phyloP scores from a whole-genome alignment of 2,329 filamentous ascomycete genomes.

The Cadophora sp. region DNA sequence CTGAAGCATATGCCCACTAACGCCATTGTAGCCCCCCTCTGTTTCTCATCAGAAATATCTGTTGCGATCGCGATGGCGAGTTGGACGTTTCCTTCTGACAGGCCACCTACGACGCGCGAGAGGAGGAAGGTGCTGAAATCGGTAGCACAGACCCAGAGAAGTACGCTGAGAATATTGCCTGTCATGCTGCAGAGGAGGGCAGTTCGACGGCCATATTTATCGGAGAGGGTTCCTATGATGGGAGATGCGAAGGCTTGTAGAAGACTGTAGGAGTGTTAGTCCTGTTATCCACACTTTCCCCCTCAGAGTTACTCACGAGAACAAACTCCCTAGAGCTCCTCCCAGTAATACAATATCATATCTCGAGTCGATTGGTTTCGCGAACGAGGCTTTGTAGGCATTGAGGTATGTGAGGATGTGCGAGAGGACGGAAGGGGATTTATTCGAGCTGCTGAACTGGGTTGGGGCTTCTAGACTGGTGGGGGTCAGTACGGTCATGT shows the following conservation, averaged over 20 bases:
- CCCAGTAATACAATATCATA: constrained; percentile 97
- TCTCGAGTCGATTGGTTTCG: constrained; percentile 89
- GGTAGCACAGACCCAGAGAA: constrained; percentile 90
- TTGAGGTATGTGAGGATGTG: constrained; percentile 84
- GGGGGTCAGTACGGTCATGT: constrained; percentile 52
- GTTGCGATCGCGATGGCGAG: constrained; percentile 95
- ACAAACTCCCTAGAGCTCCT: constrained; percentile 90
- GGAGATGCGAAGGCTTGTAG: constrained; percentile 93
- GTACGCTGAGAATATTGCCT: constrained; percentile 91
- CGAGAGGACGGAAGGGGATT: constrained; percentile 73
- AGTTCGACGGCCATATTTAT: constrained; percentile 84
- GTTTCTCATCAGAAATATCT: constrained; percentile 87
- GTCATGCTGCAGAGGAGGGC: constrained; percentile 91
- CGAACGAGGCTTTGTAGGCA: constrained; percentile 92
- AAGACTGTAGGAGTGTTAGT: constrained; percentile 50
- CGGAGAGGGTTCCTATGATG: constrained; percentile 86
- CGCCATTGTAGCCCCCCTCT: constrained; percentile 91
- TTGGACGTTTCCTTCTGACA: constrained; percentile 97
- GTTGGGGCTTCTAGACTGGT: constrained; percentile 71
- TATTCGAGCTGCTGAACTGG: constrained; percentile 50
- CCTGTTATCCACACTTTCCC: neutral
- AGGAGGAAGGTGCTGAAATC: constrained; percentile 96
- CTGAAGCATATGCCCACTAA: constrained; percentile 96
- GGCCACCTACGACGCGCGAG: constrained; percentile 88
- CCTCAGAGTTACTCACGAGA: constrained; percentile 60